phyloP scores from a whole-genome alignment of 768 basidiomycete species.

The Amanita phalloides region DNA sequence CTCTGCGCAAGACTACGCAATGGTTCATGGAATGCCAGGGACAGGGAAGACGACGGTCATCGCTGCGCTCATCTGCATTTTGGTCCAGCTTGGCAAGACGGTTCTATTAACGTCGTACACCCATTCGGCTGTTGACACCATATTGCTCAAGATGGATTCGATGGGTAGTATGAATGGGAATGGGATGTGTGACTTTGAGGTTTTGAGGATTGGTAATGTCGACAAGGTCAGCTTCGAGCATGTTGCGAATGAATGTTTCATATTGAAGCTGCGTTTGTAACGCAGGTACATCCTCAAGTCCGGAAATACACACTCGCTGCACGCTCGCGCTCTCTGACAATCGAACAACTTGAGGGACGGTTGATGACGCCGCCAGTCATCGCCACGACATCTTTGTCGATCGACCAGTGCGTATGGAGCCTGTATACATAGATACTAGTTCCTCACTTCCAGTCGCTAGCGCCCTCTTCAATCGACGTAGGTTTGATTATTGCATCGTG shows the following conservation, averaged over 20 bases:
- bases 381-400: slow-evolving; percentile 88
- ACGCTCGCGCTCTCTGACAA: slow-evolving; percentile 42
- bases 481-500: slow-evolving; percentile 94
- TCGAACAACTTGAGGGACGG: slow-evolving; percentile 77
- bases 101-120: slow-evolving; percentile 90
- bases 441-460: slow-evolving; percentile 24
- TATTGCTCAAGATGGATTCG: slow-evolving; percentile 67
- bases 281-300: slow-evolving; percentile 76
- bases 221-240: slow-evolving; percentile 60
- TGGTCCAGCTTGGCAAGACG: slow-evolving; percentile 76
- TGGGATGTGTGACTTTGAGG: slow-evolving; percentile 39
- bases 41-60: slow-evolving; percentile 97
- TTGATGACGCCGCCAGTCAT: slow-evolving; percentile 87
- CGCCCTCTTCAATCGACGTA: slow-evolving; percentile 73
- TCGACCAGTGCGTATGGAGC: slow-evolving; percentile 70
- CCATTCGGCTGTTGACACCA: slow-evolving; percentile 98
- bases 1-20: slow-evolving; percentile 76
- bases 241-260: background rate
- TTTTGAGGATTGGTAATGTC: slow-evolving; percentile 79
- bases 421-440: slow-evolving; percentile 16
- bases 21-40: slow-evolving; percentile 96
- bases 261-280: background rate
- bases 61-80: slow-evolving; percentile 70
- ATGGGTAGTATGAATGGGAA: slow-evolving; percentile 9
- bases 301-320: slow-evolving; percentile 59